Evolutionary conservation across 2,329 filamentous ascomycete species (phyloP).

Genomic region (Tetracladium maxilliforme): DNA sequence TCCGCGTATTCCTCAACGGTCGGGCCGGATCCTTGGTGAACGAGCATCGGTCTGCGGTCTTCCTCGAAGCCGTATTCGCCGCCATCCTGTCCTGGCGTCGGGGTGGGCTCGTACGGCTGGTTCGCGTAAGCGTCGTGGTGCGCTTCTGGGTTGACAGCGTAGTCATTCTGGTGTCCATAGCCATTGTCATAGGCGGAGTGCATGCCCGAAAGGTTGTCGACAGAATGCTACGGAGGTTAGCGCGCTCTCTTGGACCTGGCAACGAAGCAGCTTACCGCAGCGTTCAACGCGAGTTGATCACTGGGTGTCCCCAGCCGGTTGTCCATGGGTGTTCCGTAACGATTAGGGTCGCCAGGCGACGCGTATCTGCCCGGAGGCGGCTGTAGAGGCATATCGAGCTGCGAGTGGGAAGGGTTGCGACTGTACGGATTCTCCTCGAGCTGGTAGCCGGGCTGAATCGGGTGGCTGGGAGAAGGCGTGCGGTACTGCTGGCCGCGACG

Average conservation of each 20-base stretch:
- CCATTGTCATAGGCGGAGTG: too few relatives aligned
- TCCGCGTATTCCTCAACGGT: too few relatives aligned
- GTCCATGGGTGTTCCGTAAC: constrained; percentile 59
- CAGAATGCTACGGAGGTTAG: constrained; percentile 40
- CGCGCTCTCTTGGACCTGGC: background rate
- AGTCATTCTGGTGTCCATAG: constrained; percentile 50
- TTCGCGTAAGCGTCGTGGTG: constrained; percentile 83
- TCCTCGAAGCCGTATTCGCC: constrained; percentile 34
- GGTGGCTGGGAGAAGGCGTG: constrained; percentile 65
- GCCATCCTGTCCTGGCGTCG: constrained; percentile 15
- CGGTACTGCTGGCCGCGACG: constrained; percentile 34
- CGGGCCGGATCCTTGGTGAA: constrained; percentile 28
- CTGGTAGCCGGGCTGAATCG: constrained; percentile 62
- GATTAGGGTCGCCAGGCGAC: constrained; percentile 24
- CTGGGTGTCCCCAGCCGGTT: constrained; percentile 44
- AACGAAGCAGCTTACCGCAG: constrained; percentile 47
- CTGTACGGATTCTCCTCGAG: constrained; percentile 65
- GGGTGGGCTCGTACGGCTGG: constrained; percentile 62
- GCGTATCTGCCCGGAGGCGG: constrained; percentile 6
- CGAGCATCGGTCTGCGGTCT: constrained; percentile 65
- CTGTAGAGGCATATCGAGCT: constrained; percentile 10
- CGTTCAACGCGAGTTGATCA: constrained; percentile 71
- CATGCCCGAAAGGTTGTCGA: constrained; percentile 56
- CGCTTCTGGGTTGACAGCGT: constrained; percentile 65
- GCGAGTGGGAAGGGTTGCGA: constrained; percentile 20